Conservation (phyloP, 495 filamentous ascomycete species). For the Penicillium malachiteum region DNA sequence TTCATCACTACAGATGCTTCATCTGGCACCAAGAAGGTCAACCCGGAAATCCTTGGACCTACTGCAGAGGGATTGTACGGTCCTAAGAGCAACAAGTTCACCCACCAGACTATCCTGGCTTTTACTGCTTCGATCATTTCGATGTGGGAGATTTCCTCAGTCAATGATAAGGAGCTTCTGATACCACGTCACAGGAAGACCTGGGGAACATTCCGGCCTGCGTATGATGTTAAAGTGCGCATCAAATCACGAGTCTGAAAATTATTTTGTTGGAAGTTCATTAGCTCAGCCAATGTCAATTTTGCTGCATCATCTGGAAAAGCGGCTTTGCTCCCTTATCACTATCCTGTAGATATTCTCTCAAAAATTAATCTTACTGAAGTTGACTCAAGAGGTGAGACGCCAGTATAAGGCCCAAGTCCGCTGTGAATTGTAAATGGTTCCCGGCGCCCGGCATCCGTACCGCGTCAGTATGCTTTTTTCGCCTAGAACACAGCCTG, state of each 20-base stretch:
- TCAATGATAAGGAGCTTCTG: slow-evolving; percentile 23
- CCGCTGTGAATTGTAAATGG: too few relatives aligned
- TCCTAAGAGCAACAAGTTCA: slow-evolving; percentile 50
- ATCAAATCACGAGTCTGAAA: slow-evolving; percentile 32
- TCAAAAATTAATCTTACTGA: too few relatives aligned
- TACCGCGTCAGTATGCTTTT: too few relatives aligned
- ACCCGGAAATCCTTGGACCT: slow-evolving; percentile 33
- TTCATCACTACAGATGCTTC: slow-evolving; percentile 45
- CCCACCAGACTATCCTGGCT: slow-evolving; percentile 49
- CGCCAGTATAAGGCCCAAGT: too few relatives aligned
- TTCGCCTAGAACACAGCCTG: too few relatives aligned
- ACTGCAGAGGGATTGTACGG: slow-evolving; percentile 47
- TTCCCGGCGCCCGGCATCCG: too few relatives aligned
- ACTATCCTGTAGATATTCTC: too few relatives aligned
- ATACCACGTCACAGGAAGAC: slow-evolving; percentile 34
- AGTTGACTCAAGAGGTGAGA: too few relatives aligned
- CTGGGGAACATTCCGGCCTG: slow-evolving; percentile 38
- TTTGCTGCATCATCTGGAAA: neutral
- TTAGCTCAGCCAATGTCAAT: too few relatives aligned
- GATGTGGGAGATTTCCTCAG: slow-evolving; percentile 52
- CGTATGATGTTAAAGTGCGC: slow-evolving; percentile 36
- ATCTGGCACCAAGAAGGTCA: slow-evolving; percentile 26
- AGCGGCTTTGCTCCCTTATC: neutral
- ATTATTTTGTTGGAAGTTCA: too few relatives aligned
- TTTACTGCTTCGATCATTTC: slow-evolving; percentile 48